Base-by-base conservation (phyloP, 306 rosid species). In the Begonia fuchsioides region DNA sequence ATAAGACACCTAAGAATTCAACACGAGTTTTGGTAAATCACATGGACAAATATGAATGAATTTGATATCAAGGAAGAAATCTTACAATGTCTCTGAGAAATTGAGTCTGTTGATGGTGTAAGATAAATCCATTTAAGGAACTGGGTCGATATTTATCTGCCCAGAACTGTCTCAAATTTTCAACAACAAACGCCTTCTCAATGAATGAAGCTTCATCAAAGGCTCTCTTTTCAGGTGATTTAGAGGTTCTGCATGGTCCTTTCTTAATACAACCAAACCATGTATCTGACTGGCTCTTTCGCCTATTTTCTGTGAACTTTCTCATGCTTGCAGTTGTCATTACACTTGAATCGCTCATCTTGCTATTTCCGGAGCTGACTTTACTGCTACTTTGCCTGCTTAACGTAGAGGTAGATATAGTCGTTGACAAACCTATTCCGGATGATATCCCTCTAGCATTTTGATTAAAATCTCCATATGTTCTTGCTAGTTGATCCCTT, bases 231-330 rank as follows among this genome's bases (percentile, higher is more conserved):
- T 84, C 82, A 0, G 97, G 95, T 11, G 95, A 84, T 68, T 68
- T 74, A 11, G 72, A 32, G 1, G 63, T 58, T 38, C 61, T 67
- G 54, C 95, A 81, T 56, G 65, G 48, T 19, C 76, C 90, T 17
- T 74, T 76, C 61, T 72, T 81, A 81, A 81, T 67, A 57, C 97
- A 83, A 47, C 61, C 54, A 66, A 88, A 81, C 90, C 93, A 77
- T 12, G 71, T 17, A 15, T 70, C 75, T 50, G 68, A 57, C 65
- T 70, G 73, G 32, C 50, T 74, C 66, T 76, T 81, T 51, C 47
- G 67, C 54, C 76, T 50, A 39, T 75, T 81, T 12, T 53, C 76
- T 12, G 68, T 67, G 71, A 81, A 84, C 44, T 65, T 78, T 67
- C 49, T 54, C 60, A 64, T 63, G 73, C 94, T 83, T 3, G 52